A percentile compares a stretch with the other conserved stretches of the same genome.
Evolutionary conservation across 306 rosid species (phyloP).

Genomic region (Datisca glomerata): DNA sequence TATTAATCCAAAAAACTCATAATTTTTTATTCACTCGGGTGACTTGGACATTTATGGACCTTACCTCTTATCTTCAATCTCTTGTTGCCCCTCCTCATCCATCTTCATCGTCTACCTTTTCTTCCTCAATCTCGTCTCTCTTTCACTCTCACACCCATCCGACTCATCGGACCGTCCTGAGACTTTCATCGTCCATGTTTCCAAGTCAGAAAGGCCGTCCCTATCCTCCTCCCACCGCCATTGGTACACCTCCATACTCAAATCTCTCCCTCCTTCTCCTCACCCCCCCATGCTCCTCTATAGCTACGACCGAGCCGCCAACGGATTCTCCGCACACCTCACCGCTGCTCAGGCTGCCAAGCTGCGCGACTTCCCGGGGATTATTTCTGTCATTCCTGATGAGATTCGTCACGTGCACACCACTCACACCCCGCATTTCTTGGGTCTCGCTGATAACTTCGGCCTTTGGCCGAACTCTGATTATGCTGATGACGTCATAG

Average conservation of each 20-base stretch:
- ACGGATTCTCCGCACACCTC: slow-evolving; percentile 67
- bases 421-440: slow-evolving; percentile 51
- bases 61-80: no score
- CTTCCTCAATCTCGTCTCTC: slow-evolving; percentile 7
- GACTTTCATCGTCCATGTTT: slow-evolving; percentile 68
- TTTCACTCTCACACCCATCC: slow-evolving; percentile 8
- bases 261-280: slow-evolving; percentile 53
- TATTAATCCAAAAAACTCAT: no score
- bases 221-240: slow-evolving; percentile 41
- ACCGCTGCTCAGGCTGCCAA: slow-evolving; percentile 30
- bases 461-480: slow-evolving; percentile 55
- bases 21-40: no score
- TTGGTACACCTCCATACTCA: slow-evolving; percentile 62
- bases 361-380: slow-evolving; percentile 22
- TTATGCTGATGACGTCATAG: slow-evolving; percentile 48
- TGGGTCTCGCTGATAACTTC: slow-evolving; percentile 40
- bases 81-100: neutral
- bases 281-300: slow-evolving; percentile 46
- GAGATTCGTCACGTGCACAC: slow-evolving; percentile 65
- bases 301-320: slow-evolving; percentile 37
- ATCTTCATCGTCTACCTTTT: slow-evolving; percentile 7
- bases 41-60: no score
- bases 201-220: slow-evolving; percentile 35
- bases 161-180: slow-evolving; percentile 22
- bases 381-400: slow-evolving; percentile 59